Percentiles rank a stretch among this genome's conserved stretches.
These are phyloP conservation scores for Boletus insuetus DNA, from an alignment of 768 basidiomycete species.

Conservation along the genomic window DNA sequence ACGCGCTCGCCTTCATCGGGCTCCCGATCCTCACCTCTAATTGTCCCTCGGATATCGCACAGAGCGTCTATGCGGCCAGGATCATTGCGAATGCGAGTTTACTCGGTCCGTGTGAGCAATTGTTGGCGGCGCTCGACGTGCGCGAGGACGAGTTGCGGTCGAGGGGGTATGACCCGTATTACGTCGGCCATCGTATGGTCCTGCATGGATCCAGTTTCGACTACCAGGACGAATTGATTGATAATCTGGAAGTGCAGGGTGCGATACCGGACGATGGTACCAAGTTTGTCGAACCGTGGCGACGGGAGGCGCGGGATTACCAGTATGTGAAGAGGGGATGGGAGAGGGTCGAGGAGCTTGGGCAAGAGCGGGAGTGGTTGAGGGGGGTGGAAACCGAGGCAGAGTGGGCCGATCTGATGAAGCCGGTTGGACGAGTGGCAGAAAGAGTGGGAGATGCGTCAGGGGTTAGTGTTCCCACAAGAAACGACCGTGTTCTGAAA, in stretches of 20 bases:
- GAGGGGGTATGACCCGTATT: conserved; percentile 45
- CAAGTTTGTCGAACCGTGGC: not conserved
- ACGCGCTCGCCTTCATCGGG: not conserved
- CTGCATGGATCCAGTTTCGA: not conserved
- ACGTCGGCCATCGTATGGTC: not conserved
- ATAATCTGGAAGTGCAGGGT: not conserved
- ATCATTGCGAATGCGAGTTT: conserved; percentile 41
- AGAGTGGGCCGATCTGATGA: not conserved
- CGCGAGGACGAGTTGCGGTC: conserved; percentile 41
- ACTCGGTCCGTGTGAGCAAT: conserved; percentile 39
- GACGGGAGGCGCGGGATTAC: not conserved
- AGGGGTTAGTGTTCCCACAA: not conserved
- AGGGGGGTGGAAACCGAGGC: not conserved
- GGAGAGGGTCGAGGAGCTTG: not conserved
- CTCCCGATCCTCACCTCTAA: conserved; percentile 47
- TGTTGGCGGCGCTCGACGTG: conserved; percentile 40
- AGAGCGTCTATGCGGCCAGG: conserved; percentile 46
- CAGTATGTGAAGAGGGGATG: not conserved
- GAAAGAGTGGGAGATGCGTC: not conserved
- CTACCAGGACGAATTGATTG: not conserved
- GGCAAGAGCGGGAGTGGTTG: not conserved
- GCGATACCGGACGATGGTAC: not conserved
- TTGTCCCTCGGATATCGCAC: conserved; percentile 49
- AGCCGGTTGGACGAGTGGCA: not conserved
- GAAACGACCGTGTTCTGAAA: not conserved